Evolutionary conservation across 2,329 filamentous ascomycete genomes (phyloP), one percentile per base, ranked within the genome.

Genomic region (Xylaria sp.): DNA sequence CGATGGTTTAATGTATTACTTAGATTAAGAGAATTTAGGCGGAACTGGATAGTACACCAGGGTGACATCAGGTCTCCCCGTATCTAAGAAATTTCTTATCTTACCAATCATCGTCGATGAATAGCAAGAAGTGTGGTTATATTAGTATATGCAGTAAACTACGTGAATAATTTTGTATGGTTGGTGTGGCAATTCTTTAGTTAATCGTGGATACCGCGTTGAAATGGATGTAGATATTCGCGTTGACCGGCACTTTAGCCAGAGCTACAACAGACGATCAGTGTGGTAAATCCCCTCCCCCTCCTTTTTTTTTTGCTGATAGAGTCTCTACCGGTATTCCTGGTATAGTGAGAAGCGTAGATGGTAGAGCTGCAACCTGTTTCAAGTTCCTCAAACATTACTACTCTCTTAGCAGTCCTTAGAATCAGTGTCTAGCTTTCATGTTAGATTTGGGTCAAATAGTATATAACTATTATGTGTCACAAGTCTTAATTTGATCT

Each of bases 21-120:
- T 69, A 66, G 61, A 71, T 68, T 71, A 68, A 67, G n/a, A 62
- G 25, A 10, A 39, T 51, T 72, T 72, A 72, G 70, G 65, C 70
- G 65, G 67, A 65, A 68, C 38, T 51, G 57, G 51, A 50, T 53
- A 47, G 31, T 42, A 39, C 11, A 3, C 55, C 64, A 50, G 6
- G 44, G 50, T 29, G 39, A 57, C 60, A 45, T 60, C 31, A 42
- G 27, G 54, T 27, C 63, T 51, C 66, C 67, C 66, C 53, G 22
- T 55, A 57, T 53, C 62, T 50, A 56, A 38, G 45, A 66, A 51
- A 68, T 63, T 56, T 56, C 44, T 58, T 51, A 69, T 69, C 67
- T 63, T 68, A 54, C 68, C 69, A 68, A 72, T 71, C n/a, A 72
- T 70, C 13, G 51, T 5, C 29, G 17, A 60, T 69, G 20, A 17